Percentiles rank a stretch among this genome's conserved stretches.
Conservation (phyloP, 2,329 filamentous ascomycete species). For the Sporothrix dimorphospora region DNA sequence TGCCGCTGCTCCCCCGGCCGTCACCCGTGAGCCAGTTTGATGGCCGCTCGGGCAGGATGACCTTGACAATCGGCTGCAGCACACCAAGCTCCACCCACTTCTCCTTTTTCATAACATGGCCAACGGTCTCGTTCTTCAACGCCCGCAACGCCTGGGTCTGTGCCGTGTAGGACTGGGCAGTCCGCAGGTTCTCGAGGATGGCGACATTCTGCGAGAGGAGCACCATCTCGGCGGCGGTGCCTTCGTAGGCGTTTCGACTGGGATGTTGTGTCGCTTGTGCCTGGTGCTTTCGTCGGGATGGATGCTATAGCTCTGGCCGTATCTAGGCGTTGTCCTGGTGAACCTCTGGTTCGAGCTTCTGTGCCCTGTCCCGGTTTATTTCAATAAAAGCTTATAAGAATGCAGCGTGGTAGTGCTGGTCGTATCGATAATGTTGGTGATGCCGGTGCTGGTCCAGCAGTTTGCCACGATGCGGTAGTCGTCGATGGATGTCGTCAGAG, state of each 20-base stretch:
- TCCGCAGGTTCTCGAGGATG: conserved; percentile 60
- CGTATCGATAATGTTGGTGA: background rate
- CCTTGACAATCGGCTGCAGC: conserved; percentile 59
- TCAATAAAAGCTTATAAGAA: background rate
- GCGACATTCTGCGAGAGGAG: conserved; percentile 52
- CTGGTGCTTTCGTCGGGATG: background rate
- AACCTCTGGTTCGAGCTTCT: background rate
- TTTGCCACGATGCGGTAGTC: background rate
- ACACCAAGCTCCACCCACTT: conserved; percentile 72
- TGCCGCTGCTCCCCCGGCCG: conserved; percentile 35
- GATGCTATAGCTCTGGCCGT: background rate
- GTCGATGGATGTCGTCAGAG: conserved; percentile 1
- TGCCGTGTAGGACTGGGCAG: conserved; percentile 55
- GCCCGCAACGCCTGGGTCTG: conserved; percentile 65
- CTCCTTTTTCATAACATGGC: conserved; percentile 86
- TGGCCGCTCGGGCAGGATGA: conserved; percentile 46
- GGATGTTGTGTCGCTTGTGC: background rate
- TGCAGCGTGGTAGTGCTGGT: background rate
- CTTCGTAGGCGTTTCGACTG: background rate
- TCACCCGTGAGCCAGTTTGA: conserved; percentile 31
- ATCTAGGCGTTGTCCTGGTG: background rate
- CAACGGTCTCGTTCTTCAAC: conserved; percentile 88
- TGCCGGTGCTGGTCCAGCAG: background rate
- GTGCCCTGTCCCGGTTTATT: background rate
- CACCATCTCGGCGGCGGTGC: conserved; percentile 51